Conservation (phyloP, 2,329 filamentous ascomycete genomes). For the Paecilomyces niveus region DNA sequence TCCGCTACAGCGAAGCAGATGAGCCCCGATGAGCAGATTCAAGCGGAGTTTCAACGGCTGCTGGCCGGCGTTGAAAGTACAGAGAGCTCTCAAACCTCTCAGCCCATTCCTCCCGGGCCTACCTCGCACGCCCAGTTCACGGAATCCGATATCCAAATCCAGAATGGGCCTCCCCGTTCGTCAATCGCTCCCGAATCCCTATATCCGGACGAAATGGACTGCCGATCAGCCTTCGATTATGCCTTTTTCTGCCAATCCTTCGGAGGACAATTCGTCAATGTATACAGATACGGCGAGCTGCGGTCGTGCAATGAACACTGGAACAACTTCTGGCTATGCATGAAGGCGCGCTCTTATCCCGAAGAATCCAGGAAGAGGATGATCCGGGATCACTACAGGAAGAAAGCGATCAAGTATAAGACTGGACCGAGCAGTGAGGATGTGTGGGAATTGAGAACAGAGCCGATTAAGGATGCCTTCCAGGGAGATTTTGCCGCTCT, state of each 20-base stretch:
- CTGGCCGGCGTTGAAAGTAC: constrained; percentile 42
- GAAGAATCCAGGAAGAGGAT: constrained; percentile 52
- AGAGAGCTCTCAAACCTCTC: constrained; percentile 10
- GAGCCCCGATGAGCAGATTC: constrained; percentile 42
- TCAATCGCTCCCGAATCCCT: constrained; percentile 57
- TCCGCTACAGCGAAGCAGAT: constrained; percentile 18
- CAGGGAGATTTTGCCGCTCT: constrained; percentile 37
- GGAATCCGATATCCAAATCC: constrained; percentile 11
- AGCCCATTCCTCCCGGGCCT: constrained; percentile 6
- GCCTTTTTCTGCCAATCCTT: constrained; percentile 92
- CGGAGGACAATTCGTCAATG: constrained; percentile 82
- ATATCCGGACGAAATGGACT: constrained; percentile 78
- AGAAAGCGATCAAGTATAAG: constrained; percentile 60
- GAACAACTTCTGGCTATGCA: constrained; percentile 97
- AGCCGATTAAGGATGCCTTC: constrained; percentile 50
- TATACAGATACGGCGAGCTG: constrained; percentile 79
- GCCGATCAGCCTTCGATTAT: constrained; percentile 80
- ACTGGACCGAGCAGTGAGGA: constrained; percentile 75
- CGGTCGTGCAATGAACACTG: constrained; percentile 76
- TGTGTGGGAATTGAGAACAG: constrained; percentile 71
- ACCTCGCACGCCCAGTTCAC: constrained; percentile 4
- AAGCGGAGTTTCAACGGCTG: constrained; percentile 49
- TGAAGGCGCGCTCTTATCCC: constrained; percentile 65
- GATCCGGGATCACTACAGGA: constrained; percentile 61
- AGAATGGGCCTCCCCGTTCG: constrained; percentile 12